Evolutionary conservation across 257 asterid genomes (phyloP).

Genomic region (Scutellaria minor): DNA sequence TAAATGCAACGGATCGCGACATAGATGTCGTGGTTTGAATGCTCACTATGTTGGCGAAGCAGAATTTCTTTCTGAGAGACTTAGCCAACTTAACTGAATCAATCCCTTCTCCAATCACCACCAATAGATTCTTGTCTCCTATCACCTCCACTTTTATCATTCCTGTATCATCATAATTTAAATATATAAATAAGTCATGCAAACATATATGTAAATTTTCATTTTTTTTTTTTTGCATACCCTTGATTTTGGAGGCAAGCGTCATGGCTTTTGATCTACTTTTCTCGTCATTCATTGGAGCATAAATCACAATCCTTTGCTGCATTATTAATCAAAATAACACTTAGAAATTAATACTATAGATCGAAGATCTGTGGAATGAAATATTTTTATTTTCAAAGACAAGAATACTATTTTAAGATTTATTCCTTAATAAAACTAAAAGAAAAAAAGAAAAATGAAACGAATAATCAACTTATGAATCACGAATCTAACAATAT

Average conservation of each 20-base stretch:
- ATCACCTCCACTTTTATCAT: slow-evolving; percentile 25
- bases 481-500: no score
- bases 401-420: no score
- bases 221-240: background rate
- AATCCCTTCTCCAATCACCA: slow-evolving; percentile 45
- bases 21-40: slow-evolving; percentile 29
- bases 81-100: slow-evolving; percentile 39
- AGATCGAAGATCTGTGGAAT: no score
- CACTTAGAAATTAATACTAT: no score
- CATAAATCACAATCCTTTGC: slow-evolving; percentile 34
- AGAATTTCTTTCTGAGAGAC: slow-evolving; percentile 40
- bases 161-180: slow-evolving; percentile 16
- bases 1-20: no score
- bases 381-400: no score
- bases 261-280: slow-evolving; percentile 39
- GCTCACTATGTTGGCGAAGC: slow-evolving; percentile 29
- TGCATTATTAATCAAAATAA: background rate
- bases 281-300: slow-evolving; percentile 6
- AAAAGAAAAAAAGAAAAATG: no score
- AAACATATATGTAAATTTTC: no score
- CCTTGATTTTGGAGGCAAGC: slow-evolving; percentile 25
- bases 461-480: no score
- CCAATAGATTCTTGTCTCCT: background rate
- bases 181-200: background rate
- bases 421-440: no score